Base-by-base conservation (phyloP, 1,284 basidiomycete genomes). In the Hypsizygus ulmarius region DNA sequence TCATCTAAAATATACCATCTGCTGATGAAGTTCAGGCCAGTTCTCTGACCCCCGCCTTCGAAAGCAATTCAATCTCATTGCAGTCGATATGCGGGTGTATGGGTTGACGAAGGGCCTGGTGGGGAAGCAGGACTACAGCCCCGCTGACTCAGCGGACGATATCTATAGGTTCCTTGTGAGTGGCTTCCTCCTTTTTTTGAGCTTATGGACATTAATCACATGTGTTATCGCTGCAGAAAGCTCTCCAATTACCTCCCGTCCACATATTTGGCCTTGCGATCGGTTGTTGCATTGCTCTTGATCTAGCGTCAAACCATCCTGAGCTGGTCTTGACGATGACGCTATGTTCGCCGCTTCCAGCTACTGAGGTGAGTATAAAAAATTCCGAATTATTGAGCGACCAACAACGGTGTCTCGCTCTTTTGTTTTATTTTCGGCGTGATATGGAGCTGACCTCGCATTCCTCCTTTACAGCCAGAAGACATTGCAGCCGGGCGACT, bases 241-340 rank as follows among this genome's bases (percentile, higher is more conserved):
- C 65, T 4, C 53, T 72, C 15, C 52, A 59, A 16, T 50, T 73
- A 5, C 66, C 69, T 12, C 59, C 66, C 0, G 61, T 63, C 27
- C 71, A 73, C 55, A 52, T 73, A 40, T 68, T 71, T 42, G 71
- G 68, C 2, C 54, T 72, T 11, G 65, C 68, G 1, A 65, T 69
- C 39, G 70, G 71, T 1, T 59, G 62, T 30, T 64, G 61, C 35
- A 61, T 70, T n/a, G 68, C 64, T 7, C 50, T 70, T 12, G 66
- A 71, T 39, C 43, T 71, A 21, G 65, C 68, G 3, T 55, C 62
- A 4, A 50, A 50, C 6, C 61, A 67, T 46, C 68, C 71, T 3
- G 55, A 66, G 3, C 55, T 58, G 35, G 61, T 71, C 7, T 57
- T 66, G 16, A 71, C 71, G 0, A 55, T 72, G 12, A 71, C 66